Base-by-base conservation (phyloP, 768 basidiomycete species). In the Calocybe gangraenosa region DNA sequence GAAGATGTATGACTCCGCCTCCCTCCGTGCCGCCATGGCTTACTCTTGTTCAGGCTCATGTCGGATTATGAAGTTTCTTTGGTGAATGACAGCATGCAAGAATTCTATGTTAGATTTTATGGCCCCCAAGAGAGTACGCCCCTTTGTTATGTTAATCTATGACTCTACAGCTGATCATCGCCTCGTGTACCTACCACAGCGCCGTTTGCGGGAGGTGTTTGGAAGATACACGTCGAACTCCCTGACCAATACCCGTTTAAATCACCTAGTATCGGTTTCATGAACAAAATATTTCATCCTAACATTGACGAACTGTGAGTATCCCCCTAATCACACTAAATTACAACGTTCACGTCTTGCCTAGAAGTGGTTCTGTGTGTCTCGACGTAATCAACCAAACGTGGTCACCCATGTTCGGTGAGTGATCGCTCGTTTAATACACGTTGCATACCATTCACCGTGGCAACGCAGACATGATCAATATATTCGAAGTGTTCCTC, bases 241-340 rank as follows among this genome's bases (percentile, higher is more conserved):
- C 96, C 95, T 18, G 92, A 97, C 53, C 92, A 96, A 65, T 99
- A 98, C 62, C 96, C 96, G 2, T 99, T 87, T 81, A 98, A 98
- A 68, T 95, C 92, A 21, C 96, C 96, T 4, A 93, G 91, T 61
- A 99, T 99, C 55, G 96, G 96, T 1, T 99, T 99, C 69, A 94
- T 96, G 92, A 99, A 99, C 79, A 97, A 97, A 86, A 97, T 99
- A 65, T 98, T 96, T 63, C 96, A 98, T 58, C 96, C 96, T 15
- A 99, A 99, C 61, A 99, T 99, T 59, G 96, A 99, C 68, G 96
- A 99, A 67, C 71, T 96, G 87, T 97, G 64, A 61, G 92, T 73
- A n/a, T 37, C 19, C 34, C 48, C 39, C 45, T 22, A 5, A 5
- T 32, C 28, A 33, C n/a, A 35, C 46, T n/a, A 42, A 17, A 4